These are phyloP conservation scores for Penicillium tannophilum DNA, from an alignment of 495 filamentous ascomycete genomes.

Conservation along the genomic window DNA sequence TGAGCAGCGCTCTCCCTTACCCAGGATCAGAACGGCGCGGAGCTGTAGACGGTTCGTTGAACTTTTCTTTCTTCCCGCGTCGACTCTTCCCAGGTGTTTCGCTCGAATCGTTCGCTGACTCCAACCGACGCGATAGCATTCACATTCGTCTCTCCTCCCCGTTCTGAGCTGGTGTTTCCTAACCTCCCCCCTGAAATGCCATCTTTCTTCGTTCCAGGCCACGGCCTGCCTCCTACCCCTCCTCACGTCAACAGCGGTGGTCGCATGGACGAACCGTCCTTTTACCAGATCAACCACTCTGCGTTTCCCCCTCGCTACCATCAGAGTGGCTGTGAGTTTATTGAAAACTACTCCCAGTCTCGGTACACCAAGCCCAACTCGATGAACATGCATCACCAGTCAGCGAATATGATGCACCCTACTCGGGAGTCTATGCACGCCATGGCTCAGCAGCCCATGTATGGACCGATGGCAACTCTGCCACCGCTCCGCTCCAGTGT, in stretches of 20 bases:
- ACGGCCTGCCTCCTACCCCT: constrained; percentile 49
- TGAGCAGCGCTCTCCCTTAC: constrained; percentile 41
- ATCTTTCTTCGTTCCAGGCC: constrained; percentile 49
- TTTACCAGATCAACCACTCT: constrained; percentile 43
- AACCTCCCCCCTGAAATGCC: constrained; percentile 38
- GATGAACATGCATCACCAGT: constrained; percentile 40
- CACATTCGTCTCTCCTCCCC: constrained; percentile 38
- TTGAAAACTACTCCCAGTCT: constrained; percentile 53
- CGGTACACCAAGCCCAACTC: constrained; percentile 42
- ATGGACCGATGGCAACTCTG: constrained; percentile 41
- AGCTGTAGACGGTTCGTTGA: constrained; percentile 51
- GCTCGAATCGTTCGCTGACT: constrained; percentile 18
- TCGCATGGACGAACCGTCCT: constrained; percentile 46
- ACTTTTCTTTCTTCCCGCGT: constrained; percentile 15
- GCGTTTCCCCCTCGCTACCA: constrained; percentile 50
- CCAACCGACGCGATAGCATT: constrained; percentile 16
- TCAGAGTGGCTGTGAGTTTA: constrained; percentile 52
- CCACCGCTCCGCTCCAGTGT: constrained; percentile 48
- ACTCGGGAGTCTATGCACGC: constrained; percentile 35
- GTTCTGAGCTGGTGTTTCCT: constrained; percentile 41
- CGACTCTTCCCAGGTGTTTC: constrained; percentile 6
- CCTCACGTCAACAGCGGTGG: constrained; percentile 45
- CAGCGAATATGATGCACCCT: constrained; percentile 33
- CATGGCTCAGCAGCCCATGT: constrained; percentile 41
- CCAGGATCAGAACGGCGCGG: constrained; percentile 48